Evolutionary conservation across 352 stramenopile species (phyloP).

Genomic region (Phytophthora citrophthora): DNA sequence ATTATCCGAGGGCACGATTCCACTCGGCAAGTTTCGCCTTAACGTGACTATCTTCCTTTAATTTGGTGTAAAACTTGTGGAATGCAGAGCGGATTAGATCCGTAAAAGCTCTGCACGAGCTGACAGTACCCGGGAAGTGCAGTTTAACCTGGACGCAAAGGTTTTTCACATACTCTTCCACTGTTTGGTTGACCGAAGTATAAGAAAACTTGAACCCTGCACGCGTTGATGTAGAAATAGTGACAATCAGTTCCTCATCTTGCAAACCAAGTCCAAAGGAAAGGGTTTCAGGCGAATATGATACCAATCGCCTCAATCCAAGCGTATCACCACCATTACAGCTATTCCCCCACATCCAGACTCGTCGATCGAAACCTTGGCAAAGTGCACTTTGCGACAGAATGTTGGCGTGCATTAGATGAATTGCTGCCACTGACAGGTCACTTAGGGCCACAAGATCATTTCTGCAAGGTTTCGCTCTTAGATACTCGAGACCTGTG

Average conservation of each 20-base stretch:
- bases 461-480: constrained; percentile 30
- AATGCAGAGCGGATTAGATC: background rate
- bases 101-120: background rate
- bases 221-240: background rate
- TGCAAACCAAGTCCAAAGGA: background rate
- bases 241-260: background rate
- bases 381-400: constrained; percentile 28
- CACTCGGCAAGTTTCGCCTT: no score
- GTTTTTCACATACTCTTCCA: background rate
- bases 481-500: constrained; percentile 35
- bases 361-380: constrained; percentile 32
- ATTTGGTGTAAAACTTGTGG: no score
- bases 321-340: background rate
- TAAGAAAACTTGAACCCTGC: background rate
- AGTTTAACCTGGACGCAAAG: background rate
- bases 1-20: no score
- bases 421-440: constrained; percentile 37
- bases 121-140: background rate
- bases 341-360: constrained; percentile 27
- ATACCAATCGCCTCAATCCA: background rate
- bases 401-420: constrained; percentile 47
- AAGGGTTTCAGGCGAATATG: background rate
- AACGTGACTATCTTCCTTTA: no score
- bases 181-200: background rate
- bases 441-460: constrained; percentile 47